Evolutionary conservation across 2,329 filamentous ascomycete species (phyloP), one percentile per base, ranked within the genome.

Genomic region (Phoma sp.): DNA sequence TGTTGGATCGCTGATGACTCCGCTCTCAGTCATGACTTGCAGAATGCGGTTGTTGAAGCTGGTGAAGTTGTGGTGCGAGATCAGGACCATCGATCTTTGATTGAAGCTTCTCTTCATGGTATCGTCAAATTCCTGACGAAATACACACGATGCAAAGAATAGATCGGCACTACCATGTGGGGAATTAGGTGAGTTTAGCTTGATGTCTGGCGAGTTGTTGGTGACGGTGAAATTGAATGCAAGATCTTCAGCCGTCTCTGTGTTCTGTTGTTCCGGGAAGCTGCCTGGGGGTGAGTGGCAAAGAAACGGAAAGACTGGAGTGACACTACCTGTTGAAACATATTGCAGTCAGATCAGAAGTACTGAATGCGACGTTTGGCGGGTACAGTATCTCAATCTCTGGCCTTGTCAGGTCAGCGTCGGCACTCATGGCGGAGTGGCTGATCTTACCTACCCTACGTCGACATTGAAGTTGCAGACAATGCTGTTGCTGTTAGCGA

Each of bases 161-260:
- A 64, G 65, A 39, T 61, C 68, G 9, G 71, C 55, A 52, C 72
- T 77, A 27, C 74, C 75, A 61, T 77, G 62, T n/a, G 74, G 75
- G 13, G 71, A 57, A 40, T 70, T 69, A 13, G 75, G 74, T 11
- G 74, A 76, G 43, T 52, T 68, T 8, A 77, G 61, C 25, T 58
- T 83, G 39, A 90, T 84, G 56, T 89, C 86, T 3, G 87, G 86
- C 7, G 75, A 77, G 58, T 75, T 73, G 58, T 78, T 77, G 47
- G 62, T 67, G 37, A 77, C 68, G 43, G 71, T 69, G 57, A 77
- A 78, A 54, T 75, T 71, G 63, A 77, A 78, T 5, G 65, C 59
- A 9, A 77, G 59, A 55, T 77, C 75, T 40, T 73, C 70, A 10
- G 66, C 66, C 0, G 71, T 74, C 47, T 78, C 75, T 3, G 71